phyloP scores from a whole-genome alignment of 176 grass and related monocot species.

The Thinopyrum elongatum region DNA sequence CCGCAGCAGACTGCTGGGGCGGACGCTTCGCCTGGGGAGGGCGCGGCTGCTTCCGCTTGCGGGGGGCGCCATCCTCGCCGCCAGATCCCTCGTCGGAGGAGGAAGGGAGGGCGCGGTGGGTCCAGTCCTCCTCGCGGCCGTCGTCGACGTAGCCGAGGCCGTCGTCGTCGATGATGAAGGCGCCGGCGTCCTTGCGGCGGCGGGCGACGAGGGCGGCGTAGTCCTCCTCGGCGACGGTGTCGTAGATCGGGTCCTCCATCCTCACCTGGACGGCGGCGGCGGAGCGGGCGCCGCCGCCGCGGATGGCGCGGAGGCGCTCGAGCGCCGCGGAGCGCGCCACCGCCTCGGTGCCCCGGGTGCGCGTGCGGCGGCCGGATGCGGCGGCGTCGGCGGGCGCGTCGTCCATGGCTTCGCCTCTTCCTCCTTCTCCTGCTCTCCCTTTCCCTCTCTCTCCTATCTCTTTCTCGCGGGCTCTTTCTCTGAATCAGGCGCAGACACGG shows the following conservation, averaged over 20 bases:
- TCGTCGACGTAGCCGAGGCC: constrained; percentile 89
- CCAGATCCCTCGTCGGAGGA: constrained; percentile 73
- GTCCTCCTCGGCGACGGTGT: constrained; percentile 80
- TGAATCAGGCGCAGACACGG: background rate
- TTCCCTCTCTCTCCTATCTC: background rate
- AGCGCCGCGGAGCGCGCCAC: constrained; percentile 53
- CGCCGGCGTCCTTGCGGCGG: constrained; percentile 56
- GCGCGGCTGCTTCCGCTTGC: constrained; percentile 51
- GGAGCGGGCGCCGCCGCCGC: constrained; percentile 29
- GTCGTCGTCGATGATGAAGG: constrained; percentile 87
- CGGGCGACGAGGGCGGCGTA: constrained; percentile 80
- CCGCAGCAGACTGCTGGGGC: constrained; percentile 46
- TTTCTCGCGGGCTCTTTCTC: background rate
- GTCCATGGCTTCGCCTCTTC: constrained; percentile 37
- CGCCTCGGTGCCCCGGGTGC: constrained; percentile 52
- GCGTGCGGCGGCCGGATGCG: constrained; percentile 53
- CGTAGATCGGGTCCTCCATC: constrained; percentile 90
- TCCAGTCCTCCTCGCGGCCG: constrained; percentile 96
- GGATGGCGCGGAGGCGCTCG: constrained; percentile 60
- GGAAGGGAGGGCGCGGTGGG: constrained; percentile 43
- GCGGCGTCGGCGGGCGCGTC: constrained; percentile 30
- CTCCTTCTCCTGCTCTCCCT: background rate
- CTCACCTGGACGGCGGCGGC: constrained; percentile 50
- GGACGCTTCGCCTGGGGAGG: constrained; percentile 58
- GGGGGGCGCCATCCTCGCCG: constrained; percentile 23